These are phyloP conservation scores for Orbilia javanica DNA, from an alignment of 2,329 filamentous ascomycete genomes.

Conservation along the genomic window DNA sequence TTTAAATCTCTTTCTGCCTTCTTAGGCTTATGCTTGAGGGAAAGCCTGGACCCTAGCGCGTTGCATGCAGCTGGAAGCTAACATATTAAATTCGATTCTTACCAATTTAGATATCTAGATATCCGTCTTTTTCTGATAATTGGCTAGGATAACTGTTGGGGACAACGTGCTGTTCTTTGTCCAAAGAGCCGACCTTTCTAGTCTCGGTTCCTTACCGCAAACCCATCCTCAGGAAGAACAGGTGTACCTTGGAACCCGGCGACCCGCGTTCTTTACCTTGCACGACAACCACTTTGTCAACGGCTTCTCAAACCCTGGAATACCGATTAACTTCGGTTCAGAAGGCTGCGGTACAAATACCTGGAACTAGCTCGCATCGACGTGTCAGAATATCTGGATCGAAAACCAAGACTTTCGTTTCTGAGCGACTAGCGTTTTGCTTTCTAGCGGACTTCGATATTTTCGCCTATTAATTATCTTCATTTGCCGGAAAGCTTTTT, in stretches of 20 bases:
- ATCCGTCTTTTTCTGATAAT: constrained; percentile 34
- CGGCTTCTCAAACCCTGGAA: constrained; percentile 35
- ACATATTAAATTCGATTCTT: constrained; percentile 36
- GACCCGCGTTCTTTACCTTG: constrained; percentile 45
- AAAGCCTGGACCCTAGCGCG: constrained; percentile 52
- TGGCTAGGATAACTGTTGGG: constrained; percentile 43
- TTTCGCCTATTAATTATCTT: constrained; percentile 19
- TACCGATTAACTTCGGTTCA: constrained; percentile 41
- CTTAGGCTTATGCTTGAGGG: constrained; percentile 35
- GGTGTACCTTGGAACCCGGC: constrained; percentile 40
- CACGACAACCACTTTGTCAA: constrained; percentile 46
- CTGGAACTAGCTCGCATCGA: constrained; percentile 40
- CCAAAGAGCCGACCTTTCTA: constrained; percentile 21
- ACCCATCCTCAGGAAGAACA: constrained; percentile 8
- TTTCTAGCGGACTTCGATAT: constrained; percentile 38
- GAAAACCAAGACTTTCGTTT: constrained; percentile 43
- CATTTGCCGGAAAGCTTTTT: constrained; percentile 12
- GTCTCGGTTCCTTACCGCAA: constrained; percentile 46
- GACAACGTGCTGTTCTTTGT: constrained; percentile 50
- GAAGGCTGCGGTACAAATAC: constrained; percentile 39
- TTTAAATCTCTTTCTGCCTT: constrained; percentile 13
- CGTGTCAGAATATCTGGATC: constrained; percentile 51
- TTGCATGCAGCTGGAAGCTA: constrained; percentile 57
- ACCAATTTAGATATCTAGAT: constrained; percentile 26
- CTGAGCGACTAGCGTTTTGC: constrained; percentile 52